A percentile compares a stretch with the other conserved stretches of the same genome.
Conservation (phyloP, 306 rosid species). For the Sesbania bispinosa region DNA sequence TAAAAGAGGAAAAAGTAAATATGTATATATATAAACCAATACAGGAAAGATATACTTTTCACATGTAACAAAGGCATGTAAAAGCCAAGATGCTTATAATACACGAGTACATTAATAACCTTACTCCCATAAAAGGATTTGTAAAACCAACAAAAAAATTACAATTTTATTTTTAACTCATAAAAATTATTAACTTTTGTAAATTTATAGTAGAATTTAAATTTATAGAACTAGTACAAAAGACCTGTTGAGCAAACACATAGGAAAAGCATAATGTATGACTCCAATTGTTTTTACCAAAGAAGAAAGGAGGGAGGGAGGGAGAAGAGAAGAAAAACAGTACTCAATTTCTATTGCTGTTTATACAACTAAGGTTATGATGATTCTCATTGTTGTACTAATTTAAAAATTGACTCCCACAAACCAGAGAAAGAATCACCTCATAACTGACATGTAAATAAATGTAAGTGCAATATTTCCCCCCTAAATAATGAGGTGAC, state of each 20-base stretch:
- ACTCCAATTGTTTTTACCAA: background rate
- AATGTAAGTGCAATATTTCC: background rate
- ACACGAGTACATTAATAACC: slow-evolving; percentile 7
- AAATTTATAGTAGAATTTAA: background rate
- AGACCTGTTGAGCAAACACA: background rate
- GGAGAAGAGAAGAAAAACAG: background rate
- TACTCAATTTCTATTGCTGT: background rate
- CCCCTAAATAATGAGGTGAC: background rate
- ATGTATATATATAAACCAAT: background rate
- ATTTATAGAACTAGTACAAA: background rate
- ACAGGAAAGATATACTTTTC: background rate
- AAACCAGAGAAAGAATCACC: slow-evolving; percentile 11
- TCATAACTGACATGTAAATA: background rate
- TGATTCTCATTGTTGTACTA: background rate
- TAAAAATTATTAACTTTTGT: background rate
- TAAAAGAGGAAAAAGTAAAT: background rate
- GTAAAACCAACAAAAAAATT: background rate
- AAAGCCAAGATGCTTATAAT: background rate
- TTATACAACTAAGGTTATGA: background rate
- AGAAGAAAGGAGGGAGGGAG: background rate
- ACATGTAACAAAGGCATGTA: background rate
- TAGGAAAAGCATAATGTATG: background rate
- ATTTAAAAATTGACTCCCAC: background rate
- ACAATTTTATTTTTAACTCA: background rate
- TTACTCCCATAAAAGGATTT: background rate